phyloP scores from a whole-genome alignment of 2,329 filamentous ascomycete species.

The Xylariomycetidae sp. region DNA sequence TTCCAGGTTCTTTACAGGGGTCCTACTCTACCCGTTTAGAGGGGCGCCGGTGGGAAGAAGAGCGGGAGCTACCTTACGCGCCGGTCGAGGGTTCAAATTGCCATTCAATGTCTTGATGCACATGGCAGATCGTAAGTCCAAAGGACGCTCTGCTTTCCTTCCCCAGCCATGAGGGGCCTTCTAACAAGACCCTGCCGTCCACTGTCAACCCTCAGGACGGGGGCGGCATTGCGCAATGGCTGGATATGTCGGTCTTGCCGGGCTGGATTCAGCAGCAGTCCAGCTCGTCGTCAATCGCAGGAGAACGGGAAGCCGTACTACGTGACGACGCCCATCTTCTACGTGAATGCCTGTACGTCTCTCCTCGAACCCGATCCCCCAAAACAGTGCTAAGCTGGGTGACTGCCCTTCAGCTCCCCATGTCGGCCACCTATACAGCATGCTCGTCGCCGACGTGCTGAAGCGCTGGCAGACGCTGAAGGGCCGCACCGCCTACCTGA shows the following conservation, averaged over 20 bases:
- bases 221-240: conserved; percentile 10
- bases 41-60: no score
- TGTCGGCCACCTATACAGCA: conserved; percentile 88
- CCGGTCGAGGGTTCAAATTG: no score
- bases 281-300: conserved; percentile 2
- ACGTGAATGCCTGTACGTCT: conserved; percentile 83
- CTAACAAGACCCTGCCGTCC: conserved; percentile 12
- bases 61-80: no score
- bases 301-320: conserved; percentile 71
- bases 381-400: no score
- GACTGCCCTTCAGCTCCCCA: conserved; percentile 62
- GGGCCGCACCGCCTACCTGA: conserved; percentile 64
- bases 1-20: no score
- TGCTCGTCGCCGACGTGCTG: conserved; percentile 83
- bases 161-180: conserved; percentile 18
- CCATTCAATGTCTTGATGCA: no score
- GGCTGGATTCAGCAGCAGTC: conserved; percentile 14
- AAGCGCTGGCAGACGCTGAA: conserved; percentile 85
- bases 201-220: conserved; percentile 9
- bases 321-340: conserved; percentile 95
- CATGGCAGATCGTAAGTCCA: no score
- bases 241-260: conserved; percentile 23
- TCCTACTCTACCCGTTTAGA: no score
- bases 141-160: background rate
- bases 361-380: no score